phyloP scores from a whole-genome alignment of 2,329 filamentous ascomycete species.

The Phyllosticta capitalensis region DNA sequence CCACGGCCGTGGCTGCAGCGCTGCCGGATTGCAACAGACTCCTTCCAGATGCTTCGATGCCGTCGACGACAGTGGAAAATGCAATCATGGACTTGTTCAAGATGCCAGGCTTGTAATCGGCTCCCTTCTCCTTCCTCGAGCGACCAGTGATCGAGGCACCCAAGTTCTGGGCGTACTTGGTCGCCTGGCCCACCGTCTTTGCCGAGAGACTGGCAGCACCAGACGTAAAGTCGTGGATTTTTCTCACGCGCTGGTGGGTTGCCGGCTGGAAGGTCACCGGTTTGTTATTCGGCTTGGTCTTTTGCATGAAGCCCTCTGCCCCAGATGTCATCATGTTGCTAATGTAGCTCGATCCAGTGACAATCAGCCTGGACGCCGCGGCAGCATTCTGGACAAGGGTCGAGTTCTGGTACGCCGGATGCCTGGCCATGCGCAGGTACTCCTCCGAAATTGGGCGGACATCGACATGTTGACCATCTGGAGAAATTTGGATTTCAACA shows the following conservation, averaged over 20 bases:
- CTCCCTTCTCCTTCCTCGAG: constrained; percentile 48
- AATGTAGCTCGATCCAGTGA: constrained; percentile 74
- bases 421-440: constrained; percentile 67
- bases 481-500: constrained; percentile 66
- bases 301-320: constrained; percentile 72
- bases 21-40: constrained; percentile 66
- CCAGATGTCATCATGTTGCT: constrained; percentile 67
- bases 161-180: constrained; percentile 78
- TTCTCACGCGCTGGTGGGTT: constrained; percentile 76
- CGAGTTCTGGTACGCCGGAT: constrained; percentile 87
- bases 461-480: constrained; percentile 57
- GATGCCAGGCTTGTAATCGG: constrained; percentile 75
- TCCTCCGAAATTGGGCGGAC: constrained; percentile 59
- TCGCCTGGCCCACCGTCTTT: constrained; percentile 78
- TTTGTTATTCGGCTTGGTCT: constrained; percentile 65
- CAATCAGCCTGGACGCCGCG: constrained; percentile 80
- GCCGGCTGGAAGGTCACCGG: constrained; percentile 81
- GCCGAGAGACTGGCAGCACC: constrained; percentile 70
- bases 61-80: constrained; percentile 88
- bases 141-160: constrained; percentile 66
- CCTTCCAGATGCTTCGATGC: constrained; percentile 78
- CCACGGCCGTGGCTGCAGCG: constrained; percentile 71
- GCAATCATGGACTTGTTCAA: constrained; percentile 96
- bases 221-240: constrained; percentile 78
- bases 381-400: constrained; percentile 78